Evolutionary conservation across 768 basidiomycete genomes (phyloP), one percentile per base, ranked within the genome.

Genomic region (Agrocybe pediades): DNA sequence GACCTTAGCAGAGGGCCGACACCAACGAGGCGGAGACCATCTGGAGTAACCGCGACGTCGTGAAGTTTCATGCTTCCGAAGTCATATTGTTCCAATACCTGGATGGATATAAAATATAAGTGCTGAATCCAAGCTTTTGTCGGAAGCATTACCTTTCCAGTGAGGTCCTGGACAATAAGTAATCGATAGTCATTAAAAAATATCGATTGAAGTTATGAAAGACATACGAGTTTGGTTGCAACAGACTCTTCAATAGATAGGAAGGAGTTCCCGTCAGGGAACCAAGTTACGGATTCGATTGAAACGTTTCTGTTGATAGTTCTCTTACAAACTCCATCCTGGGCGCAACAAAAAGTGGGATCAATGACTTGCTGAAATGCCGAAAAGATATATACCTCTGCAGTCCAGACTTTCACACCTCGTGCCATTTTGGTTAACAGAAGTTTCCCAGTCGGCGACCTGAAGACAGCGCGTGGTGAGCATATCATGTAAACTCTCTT

Each of bases 361-460:
- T 2, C 17, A 55, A 47, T 25, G 9, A 29, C 25, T 26, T 27
- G n/a, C n/a, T 15, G 30, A 29, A 3, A 52, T 26, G 30, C 16
- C 11, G 36, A 40, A 17, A 19, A 15, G 3, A 8, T 45, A 68
- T 75, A 41, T 49, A 86, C 88, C 73, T 85, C 80, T n/a, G 73
- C 67, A 9, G 79, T 84, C 88, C 88, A 91, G 29, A 90, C 73
- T 68, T 88, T 89, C 56, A 90, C 75, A 9, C 81, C 83, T 51
- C 83, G 76, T 39, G 71, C 73, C 44, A 87, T 74, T 68, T 87
- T 88, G 2, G 87, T 88, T 9, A 91, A 67, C 6, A 91, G 71
- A 44, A 76, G 66, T 46, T 76, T 75, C 15, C 88, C 87, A 27
- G 74, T 78, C 0, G 87, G 87, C 15, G 87, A 87, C 86, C 84